phyloP scores from a whole-genome alignment of 169 alveolate species.

The Besnoitia besnoiti region DNA sequence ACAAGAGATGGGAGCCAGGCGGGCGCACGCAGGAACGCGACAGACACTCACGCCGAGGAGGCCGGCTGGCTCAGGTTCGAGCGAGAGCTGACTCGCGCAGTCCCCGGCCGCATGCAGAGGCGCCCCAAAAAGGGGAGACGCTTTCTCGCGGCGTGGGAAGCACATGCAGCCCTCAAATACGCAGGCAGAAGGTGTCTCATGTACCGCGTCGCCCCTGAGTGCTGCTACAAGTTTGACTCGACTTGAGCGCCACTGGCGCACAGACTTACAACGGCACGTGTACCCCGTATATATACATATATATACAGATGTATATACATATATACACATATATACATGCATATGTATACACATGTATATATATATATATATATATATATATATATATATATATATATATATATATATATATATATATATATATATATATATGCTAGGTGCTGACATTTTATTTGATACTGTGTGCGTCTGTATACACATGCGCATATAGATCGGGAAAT shows the following conservation, averaged over 20 bases:
- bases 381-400: no score
- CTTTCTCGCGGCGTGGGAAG: not conserved
- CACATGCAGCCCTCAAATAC: not conserved
- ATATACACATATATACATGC: not conserved
- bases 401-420: no score
- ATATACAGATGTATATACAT: not conserved
- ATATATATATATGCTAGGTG: no score
- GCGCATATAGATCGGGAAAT: not conserved
- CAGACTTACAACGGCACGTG: not conserved
- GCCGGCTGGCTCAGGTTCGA: no score
- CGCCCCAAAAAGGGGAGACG: no score
- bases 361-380: no score
- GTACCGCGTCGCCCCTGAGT: conserved; percentile 27
- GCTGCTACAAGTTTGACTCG: not conserved
- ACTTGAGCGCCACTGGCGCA: not conserved
- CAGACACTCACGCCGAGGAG: no score
- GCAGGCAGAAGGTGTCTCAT: not conserved
- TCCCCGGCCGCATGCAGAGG: no score
- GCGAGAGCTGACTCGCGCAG: no score
- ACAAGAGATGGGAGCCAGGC: no score
- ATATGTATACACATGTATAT: not conserved
- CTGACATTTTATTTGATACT: no score
- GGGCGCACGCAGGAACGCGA: no score
- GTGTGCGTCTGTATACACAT: not conserved
- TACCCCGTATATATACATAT: not conserved